phyloP scores from a whole-genome alignment of 2,329 filamentous ascomycete genomes.

The Arthroderma sp. region DNA sequence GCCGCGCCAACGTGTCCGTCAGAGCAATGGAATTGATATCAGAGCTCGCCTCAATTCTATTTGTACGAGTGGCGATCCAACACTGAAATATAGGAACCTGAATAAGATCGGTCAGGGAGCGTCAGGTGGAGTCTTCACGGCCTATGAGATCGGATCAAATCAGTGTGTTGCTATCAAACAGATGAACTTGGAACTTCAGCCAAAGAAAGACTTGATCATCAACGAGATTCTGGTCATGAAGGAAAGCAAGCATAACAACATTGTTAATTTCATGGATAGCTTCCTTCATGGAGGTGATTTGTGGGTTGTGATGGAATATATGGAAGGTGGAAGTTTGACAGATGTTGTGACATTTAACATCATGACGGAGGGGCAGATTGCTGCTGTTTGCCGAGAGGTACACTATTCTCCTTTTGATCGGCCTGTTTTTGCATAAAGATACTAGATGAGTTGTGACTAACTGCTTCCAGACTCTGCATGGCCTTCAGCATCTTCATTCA shows the following conservation, averaged over 20 bases:
- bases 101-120: slow-evolving; percentile 96
- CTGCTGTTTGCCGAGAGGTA: slow-evolving; percentile 80
- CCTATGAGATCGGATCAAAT: slow-evolving; percentile 71
- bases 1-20: slow-evolving; percentile 63
- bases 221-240: slow-evolving; percentile 99
- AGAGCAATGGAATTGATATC: slow-evolving; percentile 71
- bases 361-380: slow-evolving; percentile 96
- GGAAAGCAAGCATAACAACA: slow-evolving; percentile 94
- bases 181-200: slow-evolving; percentile 97
- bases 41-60: slow-evolving; percentile 73
- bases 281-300: slow-evolving; percentile 80
- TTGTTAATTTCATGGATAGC: slow-evolving; percentile 98
- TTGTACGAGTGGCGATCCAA: slow-evolving; percentile 79
- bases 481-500: slow-evolving; percentile 87
- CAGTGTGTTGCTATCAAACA: slow-evolving; percentile 95
- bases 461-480: slow-evolving; percentile 54
- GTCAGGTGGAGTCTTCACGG: slow-evolving; percentile 88
- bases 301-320: slow-evolving; percentile 99
- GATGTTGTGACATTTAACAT: slow-evolving; percentile 99
- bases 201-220: slow-evolving; percentile 97
- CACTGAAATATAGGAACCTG: slow-evolving; percentile 71
- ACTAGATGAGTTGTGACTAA: slow-evolving; percentile 10
- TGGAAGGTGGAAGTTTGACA: slow-evolving; percentile 95
- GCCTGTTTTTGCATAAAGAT: too few relatives aligned
- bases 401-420: slow-evolving; percentile 13